Evolutionary conservation across 2,329 filamentous ascomycete species (phyloP).

Genomic region (Diaporthe sp.): DNA sequence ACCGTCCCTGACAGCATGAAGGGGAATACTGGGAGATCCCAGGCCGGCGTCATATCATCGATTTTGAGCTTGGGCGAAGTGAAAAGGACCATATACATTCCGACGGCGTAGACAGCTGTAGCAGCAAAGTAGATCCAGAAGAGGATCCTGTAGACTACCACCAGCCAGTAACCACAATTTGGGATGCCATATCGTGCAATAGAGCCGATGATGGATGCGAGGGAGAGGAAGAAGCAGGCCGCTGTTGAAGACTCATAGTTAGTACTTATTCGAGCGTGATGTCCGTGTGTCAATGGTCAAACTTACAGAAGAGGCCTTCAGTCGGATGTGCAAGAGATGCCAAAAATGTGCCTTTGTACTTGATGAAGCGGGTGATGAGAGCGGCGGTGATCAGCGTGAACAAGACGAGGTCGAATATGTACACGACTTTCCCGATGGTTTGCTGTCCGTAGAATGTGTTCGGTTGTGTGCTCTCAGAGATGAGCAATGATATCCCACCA

Average conservation of each 20-base stretch:
- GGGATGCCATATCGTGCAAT: constrained; percentile 8
- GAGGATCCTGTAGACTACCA: constrained; percentile 1
- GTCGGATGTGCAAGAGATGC: not conserved
- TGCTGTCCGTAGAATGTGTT: constrained; percentile 24
- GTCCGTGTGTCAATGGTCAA: no score
- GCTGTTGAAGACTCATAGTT: not conserved
- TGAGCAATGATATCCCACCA: constrained; percentile 1
- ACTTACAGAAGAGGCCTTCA: constrained; percentile 11
- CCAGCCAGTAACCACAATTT: not conserved
- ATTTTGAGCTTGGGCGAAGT: constrained; percentile 2
- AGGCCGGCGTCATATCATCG: constrained; percentile 14
- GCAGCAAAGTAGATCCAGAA: constrained; percentile 22
- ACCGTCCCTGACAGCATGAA: constrained; percentile 16
- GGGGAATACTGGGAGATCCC: not conserved
- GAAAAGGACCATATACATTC: constrained; percentile 19
- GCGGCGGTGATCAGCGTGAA: not conserved
- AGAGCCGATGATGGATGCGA: constrained; percentile 22
- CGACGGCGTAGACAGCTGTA: not conserved
- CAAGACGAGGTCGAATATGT: constrained; percentile 10
- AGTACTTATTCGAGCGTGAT: not conserved
- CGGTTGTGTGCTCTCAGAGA: not conserved
- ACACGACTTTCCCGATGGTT: constrained; percentile 1
- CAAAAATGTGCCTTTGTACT: constrained; percentile 23
- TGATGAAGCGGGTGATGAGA: not conserved
- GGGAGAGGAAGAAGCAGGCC: constrained; percentile 22